Percentiles rank a stretch among this genome's conserved stretches.
Evolutionary conservation across 139 green algal species (phyloP).

Genomic region (Tetraselmis chui): DNA sequence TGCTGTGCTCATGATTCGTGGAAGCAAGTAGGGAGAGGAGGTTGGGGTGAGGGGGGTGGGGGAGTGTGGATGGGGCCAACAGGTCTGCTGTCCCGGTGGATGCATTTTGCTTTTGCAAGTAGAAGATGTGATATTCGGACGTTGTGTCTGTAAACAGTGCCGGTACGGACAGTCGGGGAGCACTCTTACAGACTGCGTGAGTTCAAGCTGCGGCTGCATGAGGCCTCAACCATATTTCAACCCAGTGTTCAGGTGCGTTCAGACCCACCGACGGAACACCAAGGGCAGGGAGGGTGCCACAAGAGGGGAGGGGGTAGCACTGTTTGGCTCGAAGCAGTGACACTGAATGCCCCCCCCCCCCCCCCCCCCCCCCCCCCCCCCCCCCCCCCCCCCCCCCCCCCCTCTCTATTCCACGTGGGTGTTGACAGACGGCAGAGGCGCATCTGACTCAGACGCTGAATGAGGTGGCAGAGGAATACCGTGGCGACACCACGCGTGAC

Average conservation of each 20-base stretch:
- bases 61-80: too few relatives aligned
- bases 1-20: too few relatives aligned
- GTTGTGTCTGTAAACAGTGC: too few relatives aligned
- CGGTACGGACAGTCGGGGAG: slow-evolving; percentile 59
- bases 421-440: slow-evolving; percentile 1
- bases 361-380: background rate
- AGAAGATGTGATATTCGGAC: too few relatives aligned
- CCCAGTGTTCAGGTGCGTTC: slow-evolving; percentile 49
- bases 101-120: too few relatives aligned
- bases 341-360: background rate
- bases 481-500: background rate
- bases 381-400: background rate
- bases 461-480: background rate
- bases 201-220: slow-evolving; percentile 63
- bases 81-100: too few relatives aligned
- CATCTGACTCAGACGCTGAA: background rate
- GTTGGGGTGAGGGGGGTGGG: too few relatives aligned
- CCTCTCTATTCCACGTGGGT: background rate
- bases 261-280: background rate
- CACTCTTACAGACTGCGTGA: slow-evolving; percentile 59
- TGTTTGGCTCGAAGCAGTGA: slow-evolving; percentile 1
- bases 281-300: background rate
- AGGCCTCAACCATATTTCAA: slow-evolving; percentile 48
- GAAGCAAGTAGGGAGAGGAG: too few relatives aligned
- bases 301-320: background rate